Conservation (phyloP, 345 rosid genomes). For the Salix viminalis region DNA sequence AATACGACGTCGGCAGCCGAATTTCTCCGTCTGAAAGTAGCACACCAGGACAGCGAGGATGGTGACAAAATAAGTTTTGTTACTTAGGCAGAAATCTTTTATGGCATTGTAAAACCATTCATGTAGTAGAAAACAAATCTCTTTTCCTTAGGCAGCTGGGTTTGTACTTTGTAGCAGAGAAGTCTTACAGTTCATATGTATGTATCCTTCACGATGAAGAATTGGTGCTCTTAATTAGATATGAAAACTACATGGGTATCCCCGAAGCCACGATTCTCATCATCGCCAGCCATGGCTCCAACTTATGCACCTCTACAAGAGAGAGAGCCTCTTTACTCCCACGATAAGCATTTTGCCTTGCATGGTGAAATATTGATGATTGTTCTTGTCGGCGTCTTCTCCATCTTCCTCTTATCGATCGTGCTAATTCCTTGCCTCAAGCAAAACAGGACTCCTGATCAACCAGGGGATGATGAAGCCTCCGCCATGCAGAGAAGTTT, state of each 20-base stretch:
- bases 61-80: neutral
- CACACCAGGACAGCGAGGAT: neutral
- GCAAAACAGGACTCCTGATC: neutral
- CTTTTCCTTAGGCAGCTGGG: neutral
- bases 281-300: neutral
- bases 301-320: neutral
- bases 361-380: conserved; percentile 45
- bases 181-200: neutral
- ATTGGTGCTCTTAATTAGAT: conserved; percentile 5
- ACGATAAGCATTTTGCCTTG: conserved; percentile 37
- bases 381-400: conserved; percentile 29
- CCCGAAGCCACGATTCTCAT: neutral
- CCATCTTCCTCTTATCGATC: conserved; percentile 34
- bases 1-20: neutral
- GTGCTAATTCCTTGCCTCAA: conserved; percentile 39
- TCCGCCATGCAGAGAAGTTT: neutral
- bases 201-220: neutral
- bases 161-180: neutral
- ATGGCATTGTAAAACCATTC: neutral
- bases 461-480: neutral
- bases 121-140: neutral
- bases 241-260: neutral
- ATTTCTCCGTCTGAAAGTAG: neutral
- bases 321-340: conserved; percentile 8
- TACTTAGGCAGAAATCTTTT: neutral